These are phyloP conservation scores for Tausonia pullulans DNA, from an alignment of 1,284 basidiomycete genomes.

Conservation along the genomic window DNA sequence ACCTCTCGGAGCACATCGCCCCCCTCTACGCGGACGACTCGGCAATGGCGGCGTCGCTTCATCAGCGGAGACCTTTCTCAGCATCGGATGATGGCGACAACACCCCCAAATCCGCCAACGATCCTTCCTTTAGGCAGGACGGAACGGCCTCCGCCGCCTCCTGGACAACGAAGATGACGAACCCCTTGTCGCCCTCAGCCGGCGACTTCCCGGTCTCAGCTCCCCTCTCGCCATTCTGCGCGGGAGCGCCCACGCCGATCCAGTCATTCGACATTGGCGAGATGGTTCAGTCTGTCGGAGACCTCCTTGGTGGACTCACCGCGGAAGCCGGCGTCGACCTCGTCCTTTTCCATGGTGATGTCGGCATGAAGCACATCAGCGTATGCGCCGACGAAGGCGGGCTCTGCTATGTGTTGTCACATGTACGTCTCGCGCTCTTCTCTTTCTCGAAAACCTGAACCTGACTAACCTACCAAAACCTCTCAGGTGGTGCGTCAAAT, in stretches of 20 bases:
- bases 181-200: constrained; percentile 37
- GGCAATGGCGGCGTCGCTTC: neutral
- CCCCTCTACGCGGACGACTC: constrained; percentile 22
- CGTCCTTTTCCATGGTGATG: constrained; percentile 76
- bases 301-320: constrained; percentile 72
- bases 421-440: constrained; percentile 39
- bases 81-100: too few relatives aligned
- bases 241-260: constrained; percentile 16
- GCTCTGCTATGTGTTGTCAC: constrained; percentile 62
- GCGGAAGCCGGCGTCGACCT: constrained; percentile 72
- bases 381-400: constrained; percentile 76
- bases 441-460: neutral
- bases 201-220: constrained; percentile 9
- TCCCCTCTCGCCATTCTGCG: constrained; percentile 28
- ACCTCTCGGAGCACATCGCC: constrained; percentile 62
- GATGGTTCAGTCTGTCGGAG: constrained; percentile 62
- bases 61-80: neutral
- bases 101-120: too few relatives aligned
- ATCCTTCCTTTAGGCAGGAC: too few relatives aligned
- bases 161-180: neutral
- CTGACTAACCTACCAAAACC: constrained; percentile 20
- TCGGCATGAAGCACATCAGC: constrained; percentile 67
- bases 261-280: constrained; percentile 54
- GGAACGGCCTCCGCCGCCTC: too few relatives aligned
- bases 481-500: constrained; percentile 72